A percentile compares a stretch with the other conserved stretches of the same genome.
Evolutionary conservation across 225 moss, liverwort and hornwort genomes (phyloP).

Genomic region (Pseudoscleropodium purum): DNA sequence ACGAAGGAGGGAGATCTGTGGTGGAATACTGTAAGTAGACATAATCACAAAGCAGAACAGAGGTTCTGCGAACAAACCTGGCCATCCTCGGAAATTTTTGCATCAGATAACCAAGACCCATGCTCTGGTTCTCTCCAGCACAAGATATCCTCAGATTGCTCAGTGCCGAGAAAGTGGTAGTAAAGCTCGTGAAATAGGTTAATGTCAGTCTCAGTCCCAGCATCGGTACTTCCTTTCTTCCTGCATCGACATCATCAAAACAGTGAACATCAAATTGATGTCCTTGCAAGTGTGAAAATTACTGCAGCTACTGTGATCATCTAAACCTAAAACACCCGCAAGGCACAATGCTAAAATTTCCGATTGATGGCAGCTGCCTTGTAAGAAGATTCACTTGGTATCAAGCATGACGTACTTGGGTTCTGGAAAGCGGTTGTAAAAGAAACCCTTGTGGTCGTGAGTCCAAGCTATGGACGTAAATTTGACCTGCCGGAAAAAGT

Average conservation of each 20-base stretch:
- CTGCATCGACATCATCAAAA: constrained; percentile 8
- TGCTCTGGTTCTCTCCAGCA: constrained; percentile 75
- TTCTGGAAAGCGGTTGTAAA: constrained; percentile 81
- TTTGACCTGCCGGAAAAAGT: constrained; percentile 38
- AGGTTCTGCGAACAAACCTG: constrained; percentile 37
- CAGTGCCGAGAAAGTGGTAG: constrained; percentile 77
- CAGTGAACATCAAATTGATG: not conserved
- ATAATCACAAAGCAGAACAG: not conserved
- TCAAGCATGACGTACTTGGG: constrained; percentile 34
- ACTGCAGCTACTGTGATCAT: not conserved
- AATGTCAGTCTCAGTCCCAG: constrained; percentile 79
- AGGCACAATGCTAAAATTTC: not conserved
- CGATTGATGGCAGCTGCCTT: not conserved
- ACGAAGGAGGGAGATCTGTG: not conserved
- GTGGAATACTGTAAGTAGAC: not conserved
- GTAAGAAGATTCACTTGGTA: not conserved
- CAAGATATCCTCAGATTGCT: constrained; percentile 73
- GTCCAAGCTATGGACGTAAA: constrained; percentile 84
- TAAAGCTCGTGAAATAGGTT: constrained; percentile 77
- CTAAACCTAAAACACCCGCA: not conserved
- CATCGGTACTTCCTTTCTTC: constrained; percentile 37
- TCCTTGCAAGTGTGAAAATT: not conserved
- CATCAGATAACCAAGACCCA: constrained; percentile 60
- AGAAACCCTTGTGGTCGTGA: constrained; percentile 74
- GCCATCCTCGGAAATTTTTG: constrained; percentile 71